Conservation (phyloP, 2,329 filamentous ascomycete genomes). For the Colletotrichum lini region DNA sequence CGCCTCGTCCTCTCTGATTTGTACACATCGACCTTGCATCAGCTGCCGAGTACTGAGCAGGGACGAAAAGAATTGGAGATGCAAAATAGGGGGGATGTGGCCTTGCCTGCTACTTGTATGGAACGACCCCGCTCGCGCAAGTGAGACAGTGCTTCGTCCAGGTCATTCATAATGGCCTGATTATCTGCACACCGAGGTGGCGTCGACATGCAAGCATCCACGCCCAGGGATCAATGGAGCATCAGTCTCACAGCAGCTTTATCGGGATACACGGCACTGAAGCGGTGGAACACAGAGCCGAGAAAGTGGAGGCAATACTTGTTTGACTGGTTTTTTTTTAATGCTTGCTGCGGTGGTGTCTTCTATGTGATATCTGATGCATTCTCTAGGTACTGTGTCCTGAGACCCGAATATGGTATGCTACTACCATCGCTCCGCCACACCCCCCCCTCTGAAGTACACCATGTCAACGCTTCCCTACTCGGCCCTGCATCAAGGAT, state of each 20-base stretch:
- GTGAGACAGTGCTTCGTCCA: slow-evolving; percentile 33
- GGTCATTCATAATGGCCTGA: slow-evolving; percentile 36
- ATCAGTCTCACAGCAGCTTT: background rate
- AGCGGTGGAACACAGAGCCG: background rate
- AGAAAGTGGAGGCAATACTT: background rate
- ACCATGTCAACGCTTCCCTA: background rate
- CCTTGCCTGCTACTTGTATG: background rate
- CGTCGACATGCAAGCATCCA: slow-evolving; percentile 32
- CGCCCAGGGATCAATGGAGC: slow-evolving; percentile 16
- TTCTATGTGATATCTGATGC: slow-evolving; percentile 28
- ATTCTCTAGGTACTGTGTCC: slow-evolving; percentile 27
- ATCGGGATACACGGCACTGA: background rate
- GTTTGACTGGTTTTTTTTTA: slow-evolving; percentile 23
- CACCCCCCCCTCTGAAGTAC: background rate
- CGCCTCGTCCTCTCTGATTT: background rate
- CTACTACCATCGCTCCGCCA: background rate
- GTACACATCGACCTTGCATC: background rate
- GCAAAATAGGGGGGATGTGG: background rate
- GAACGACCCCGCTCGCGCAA: slow-evolving; percentile 31
- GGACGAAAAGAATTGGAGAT: slow-evolving; percentile 5
- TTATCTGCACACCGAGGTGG: slow-evolving; percentile 38
- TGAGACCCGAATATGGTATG: slow-evolving; percentile 31
- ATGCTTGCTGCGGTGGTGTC: slow-evolving; percentile 5
- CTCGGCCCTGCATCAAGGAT: background rate
- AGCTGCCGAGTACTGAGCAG: background rate